phyloP scores from a whole-genome alignment of 1,284 basidiomycete species.

The Ceratobasidium sp. region DNA sequence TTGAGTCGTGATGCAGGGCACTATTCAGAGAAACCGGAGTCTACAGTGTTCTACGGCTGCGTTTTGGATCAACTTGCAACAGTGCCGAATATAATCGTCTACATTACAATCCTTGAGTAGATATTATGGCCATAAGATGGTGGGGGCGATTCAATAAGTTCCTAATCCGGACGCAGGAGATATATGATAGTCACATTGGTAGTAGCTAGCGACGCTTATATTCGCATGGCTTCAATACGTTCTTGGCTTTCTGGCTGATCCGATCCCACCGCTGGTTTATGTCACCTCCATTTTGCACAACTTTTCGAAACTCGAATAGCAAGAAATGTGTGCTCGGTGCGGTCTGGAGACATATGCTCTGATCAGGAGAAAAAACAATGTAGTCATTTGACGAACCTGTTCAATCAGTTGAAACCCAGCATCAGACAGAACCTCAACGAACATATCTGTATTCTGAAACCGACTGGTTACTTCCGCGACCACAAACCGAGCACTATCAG shows the following conservation, averaged over 20 bases:
- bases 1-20: too few relatives aligned
- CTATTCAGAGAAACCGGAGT: too few relatives aligned
- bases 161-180: too few relatives aligned
- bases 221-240: conserved; percentile 91
- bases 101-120: too few relatives aligned
- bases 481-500: conserved; percentile 79
- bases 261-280: conserved; percentile 70
- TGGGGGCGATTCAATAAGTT: too few relatives aligned
- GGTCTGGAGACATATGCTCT: conserved; percentile 66
- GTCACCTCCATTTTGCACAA: conserved; percentile 64
- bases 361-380: conserved; percentile 38
- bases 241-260: conserved; percentile 70
- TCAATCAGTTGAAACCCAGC: conserved; percentile 85
- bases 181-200: too few relatives aligned
- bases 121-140: too few relatives aligned
- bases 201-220: conserved; percentile 87
- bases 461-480: conserved; percentile 97
- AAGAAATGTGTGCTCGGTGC: conserved; percentile 90
- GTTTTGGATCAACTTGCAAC: too few relatives aligned
- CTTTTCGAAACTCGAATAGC: conserved; percentile 87
- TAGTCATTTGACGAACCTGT: conserved; percentile 68
- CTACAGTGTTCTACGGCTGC: too few relatives aligned
- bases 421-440: conserved; percentile 76
- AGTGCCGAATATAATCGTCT: too few relatives aligned
- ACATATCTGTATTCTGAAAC: conserved; percentile 81